Conservation (phyloP, 1,284 basidiomycete genomes). For the Tremellales sp. region DNA sequence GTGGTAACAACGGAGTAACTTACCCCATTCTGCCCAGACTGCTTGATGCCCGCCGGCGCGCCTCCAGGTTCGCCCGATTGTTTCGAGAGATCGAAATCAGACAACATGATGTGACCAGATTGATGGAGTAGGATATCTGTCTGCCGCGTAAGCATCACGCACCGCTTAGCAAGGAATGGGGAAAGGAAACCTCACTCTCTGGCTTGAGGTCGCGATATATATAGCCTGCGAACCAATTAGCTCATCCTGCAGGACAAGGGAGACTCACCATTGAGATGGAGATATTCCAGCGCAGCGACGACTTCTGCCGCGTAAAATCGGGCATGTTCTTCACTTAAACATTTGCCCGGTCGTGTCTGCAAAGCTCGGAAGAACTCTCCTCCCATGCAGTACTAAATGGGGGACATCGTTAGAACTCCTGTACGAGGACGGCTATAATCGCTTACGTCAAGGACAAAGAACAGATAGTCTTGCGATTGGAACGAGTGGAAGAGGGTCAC, state of each 20-base stretch:
- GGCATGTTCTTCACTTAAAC: conserved; percentile 89
- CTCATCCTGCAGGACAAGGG: too few relatives aligned
- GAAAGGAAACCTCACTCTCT: conserved; percentile 69
- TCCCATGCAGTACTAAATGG: conserved; percentile 81
- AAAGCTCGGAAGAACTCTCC: conserved; percentile 98
- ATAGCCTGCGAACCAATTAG: too few relatives aligned
- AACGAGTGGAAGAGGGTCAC: conserved; percentile 96
- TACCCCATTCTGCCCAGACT: conserved; percentile 82
- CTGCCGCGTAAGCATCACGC: neutral
- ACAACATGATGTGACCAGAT: conserved; percentile 98
- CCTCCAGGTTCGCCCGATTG: conserved; percentile 82
- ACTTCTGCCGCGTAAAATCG: conserved; percentile 99
- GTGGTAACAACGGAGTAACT: conserved; percentile 26
- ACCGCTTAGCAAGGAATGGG: neutral
- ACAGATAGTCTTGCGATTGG: conserved; percentile 94
- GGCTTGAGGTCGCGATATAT: conserved; percentile 99
- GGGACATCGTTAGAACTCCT: too few relatives aligned
- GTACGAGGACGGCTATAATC: neutral
- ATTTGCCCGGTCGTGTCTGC: conserved; percentile 91
- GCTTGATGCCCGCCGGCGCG: conserved; percentile 85
- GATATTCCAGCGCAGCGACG: conserved; percentile 92
- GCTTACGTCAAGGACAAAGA: conserved; percentile 83
- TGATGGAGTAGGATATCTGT: conserved; percentile 97
- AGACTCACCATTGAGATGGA: conserved; percentile 99
- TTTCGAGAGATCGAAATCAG: conserved; percentile 98